Percentiles rank a stretch among this genome's conserved stretches.
Conservation (phyloP, 495 filamentous ascomycete species). For the Aspergillus diversus region DNA sequence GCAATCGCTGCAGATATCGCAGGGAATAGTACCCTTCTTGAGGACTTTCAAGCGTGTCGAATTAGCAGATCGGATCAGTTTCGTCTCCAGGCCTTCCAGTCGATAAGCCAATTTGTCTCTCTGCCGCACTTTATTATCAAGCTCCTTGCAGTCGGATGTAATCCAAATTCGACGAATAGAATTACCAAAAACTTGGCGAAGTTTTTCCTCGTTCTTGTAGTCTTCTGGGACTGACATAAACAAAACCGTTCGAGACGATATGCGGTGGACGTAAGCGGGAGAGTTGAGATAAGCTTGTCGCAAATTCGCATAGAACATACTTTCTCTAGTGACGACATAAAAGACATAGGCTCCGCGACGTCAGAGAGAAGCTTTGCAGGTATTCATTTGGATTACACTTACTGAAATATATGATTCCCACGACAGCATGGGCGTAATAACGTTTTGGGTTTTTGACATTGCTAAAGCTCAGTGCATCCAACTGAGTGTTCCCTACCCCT, state of each 20-base stretch:
- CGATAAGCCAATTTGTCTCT: conserved; percentile 62
- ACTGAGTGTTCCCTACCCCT: conserved; percentile 57
- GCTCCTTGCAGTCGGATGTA: conserved; percentile 55
- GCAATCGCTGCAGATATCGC: conserved; percentile 38
- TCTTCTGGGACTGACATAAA: conserved; percentile 69
- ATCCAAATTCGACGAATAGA: conserved; percentile 65
- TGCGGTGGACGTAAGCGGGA: conserved; percentile 63
- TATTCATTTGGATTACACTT: conserved; percentile 23
- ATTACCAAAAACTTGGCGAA: conserved; percentile 64
- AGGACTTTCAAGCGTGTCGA: conserved; percentile 49
- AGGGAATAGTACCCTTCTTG: conserved; percentile 31
- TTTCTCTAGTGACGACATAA: conserved; percentile 67
- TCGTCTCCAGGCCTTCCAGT: conserved; percentile 68
- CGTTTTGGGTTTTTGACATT: conserved; percentile 57
- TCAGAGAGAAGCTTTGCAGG: background rate
- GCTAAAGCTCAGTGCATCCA: conserved; percentile 68
- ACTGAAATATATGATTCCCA: conserved; percentile 61
- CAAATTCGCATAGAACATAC: conserved; percentile 68
- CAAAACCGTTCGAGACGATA: conserved; percentile 71
- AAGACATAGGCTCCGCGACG: conserved; percentile 59
- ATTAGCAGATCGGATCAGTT: conserved; percentile 65
- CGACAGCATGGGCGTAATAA: conserved; percentile 65
- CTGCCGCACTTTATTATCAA: conserved; percentile 60
- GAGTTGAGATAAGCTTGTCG: conserved; percentile 75
- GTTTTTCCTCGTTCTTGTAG: conserved; percentile 57